These are phyloP conservation scores for Dalbergia cultrata DNA, from an alignment of 306 rosid species.

Conservation along the genomic window DNA sequence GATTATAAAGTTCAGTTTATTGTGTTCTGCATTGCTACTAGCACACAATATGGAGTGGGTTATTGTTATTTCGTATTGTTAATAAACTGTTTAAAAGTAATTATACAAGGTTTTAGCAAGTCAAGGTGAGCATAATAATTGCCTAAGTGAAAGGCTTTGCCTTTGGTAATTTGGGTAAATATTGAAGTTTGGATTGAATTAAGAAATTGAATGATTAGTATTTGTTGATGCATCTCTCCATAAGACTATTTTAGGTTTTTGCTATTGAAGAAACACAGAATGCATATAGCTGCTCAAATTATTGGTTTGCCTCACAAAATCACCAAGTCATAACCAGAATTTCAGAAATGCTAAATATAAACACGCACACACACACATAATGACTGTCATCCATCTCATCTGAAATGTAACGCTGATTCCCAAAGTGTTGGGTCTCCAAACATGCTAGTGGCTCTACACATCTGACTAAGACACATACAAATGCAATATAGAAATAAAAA, in stretches of 20 bases:
- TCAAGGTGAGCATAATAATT: background rate
- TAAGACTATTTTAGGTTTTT: background rate
- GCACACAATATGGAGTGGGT: background rate
- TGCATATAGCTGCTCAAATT: background rate
- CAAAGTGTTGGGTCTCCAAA: background rate
- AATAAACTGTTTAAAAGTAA: background rate
- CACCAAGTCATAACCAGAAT: background rate
- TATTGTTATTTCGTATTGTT: background rate
- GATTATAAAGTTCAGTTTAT: background rate
- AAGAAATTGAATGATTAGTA: background rate
- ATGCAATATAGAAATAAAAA: conserved; percentile 24
- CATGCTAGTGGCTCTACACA: background rate
- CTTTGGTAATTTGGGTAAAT: background rate
- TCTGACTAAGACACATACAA: conserved; percentile 13
- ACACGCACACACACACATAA: background rate
- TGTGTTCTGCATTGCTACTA: conserved; percentile 29
- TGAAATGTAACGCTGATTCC: background rate
- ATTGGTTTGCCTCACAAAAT: background rate
- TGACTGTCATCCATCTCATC: background rate
- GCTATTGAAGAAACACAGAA: background rate
- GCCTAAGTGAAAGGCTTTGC: background rate
- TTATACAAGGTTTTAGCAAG: background rate
- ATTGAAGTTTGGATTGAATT: background rate
- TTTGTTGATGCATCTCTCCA: background rate
- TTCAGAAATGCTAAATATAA: background rate